Base-by-base conservation (phyloP, 1,139 yeast genomes). In the Pneumocystis jirovecii region DNA sequence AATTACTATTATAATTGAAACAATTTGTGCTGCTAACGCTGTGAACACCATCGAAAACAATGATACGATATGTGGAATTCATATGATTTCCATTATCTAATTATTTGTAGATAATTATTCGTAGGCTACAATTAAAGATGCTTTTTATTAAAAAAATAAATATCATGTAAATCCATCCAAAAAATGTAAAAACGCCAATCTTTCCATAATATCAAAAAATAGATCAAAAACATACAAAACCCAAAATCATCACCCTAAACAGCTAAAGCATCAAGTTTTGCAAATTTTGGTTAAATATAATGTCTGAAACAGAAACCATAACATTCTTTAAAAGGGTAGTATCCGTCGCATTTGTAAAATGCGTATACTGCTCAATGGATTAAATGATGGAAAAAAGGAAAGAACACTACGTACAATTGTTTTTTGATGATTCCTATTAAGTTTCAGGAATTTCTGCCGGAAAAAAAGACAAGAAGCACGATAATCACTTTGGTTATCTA, bases 241-340 rank as follows among this genome's bases (percentile, higher is more conserved):
- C 8, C 3, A 44, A 19, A 19, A 19, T 7, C n/a, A 44, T 25
- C 57, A 21, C 8, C 66, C 61, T 10, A 67, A 65, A 17, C 67
- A 65, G 12, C 76, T 72, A 61, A 74, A 62, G 35, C 64, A 35
- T 44, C 60, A 64, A 7, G 34, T 56, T 42, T 63, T 57, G 44
- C 63, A 63, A 56, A 21, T 39, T 39, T 31, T 29, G 61, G 21
- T 60, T 39, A 42, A 60, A 64, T 64, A 45, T 68, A 63, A 44
- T 67, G 60, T 40, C 67, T 66, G 63, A 61, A 45, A 56, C 65
- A 61, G 42, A 64, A 57, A 40, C 35, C 37, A 50, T 64, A 42
- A 59, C 57, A 60, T 60, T 62, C 19, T 40, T 62, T 45, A 40
- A 64, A 39, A 56, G 59, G n/a, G 59, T 61, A 15, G 56, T 45